Evolutionary conservation across 208 protist genomes (phyloP).

Genomic region (Tritrichomonas musculus): DNA sequence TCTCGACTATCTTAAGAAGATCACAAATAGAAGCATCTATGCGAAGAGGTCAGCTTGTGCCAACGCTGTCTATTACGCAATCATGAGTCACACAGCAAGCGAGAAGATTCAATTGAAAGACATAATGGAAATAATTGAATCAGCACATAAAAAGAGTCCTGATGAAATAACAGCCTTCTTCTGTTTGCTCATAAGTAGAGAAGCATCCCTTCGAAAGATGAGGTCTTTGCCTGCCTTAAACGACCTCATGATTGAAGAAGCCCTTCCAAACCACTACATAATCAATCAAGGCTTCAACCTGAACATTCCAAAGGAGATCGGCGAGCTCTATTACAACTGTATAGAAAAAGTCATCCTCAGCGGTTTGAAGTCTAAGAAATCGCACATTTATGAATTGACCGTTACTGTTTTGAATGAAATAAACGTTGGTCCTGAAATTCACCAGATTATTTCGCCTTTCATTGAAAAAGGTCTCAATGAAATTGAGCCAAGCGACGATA

Average conservation of each 20-base stretch:
- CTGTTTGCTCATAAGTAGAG: neutral
- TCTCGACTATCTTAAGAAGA: neutral
- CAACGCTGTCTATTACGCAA: too few species aligned
- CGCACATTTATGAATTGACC: neutral
- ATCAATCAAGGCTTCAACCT: neutral
- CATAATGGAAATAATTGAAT: neutral
- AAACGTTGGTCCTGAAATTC: too few species aligned
- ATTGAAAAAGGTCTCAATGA: neutral
- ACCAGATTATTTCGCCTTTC: too few species aligned
- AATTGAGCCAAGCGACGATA: neutral
- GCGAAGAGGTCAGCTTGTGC: too few species aligned
- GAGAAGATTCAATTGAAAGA: too few species aligned
- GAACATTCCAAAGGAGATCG: neutral
- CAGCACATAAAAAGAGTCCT: neutral
- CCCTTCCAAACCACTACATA: neutral
- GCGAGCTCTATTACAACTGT: neutral
- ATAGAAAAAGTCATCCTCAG: neutral
- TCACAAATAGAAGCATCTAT: neutral
- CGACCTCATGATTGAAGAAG: neutral
- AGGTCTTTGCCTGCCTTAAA: neutral
- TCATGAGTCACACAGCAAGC: too few species aligned
- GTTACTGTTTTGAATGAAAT: neutral
- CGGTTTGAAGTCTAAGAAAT: neutral
- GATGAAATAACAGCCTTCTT: constrained; percentile 1
- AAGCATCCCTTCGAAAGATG: neutral